Base-by-base conservation (phyloP, 2,329 filamentous ascomycete species). In the Aspergillus sp. region DNA sequence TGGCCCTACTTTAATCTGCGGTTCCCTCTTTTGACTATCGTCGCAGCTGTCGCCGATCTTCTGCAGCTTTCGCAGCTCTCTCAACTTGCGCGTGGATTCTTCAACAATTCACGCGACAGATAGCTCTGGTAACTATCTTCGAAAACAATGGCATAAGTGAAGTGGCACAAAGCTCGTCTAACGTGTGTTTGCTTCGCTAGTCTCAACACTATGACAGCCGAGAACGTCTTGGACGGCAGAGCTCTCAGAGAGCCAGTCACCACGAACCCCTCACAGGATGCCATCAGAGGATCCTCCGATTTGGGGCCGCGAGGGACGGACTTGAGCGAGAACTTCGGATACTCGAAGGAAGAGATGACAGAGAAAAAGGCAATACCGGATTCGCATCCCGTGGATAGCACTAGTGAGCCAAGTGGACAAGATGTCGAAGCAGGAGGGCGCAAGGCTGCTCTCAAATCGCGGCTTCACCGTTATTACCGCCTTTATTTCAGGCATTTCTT, bases 401-500 rank as follows among this genome's bases (percentile, higher is more conserved):
- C 27, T 47, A 58, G 51, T 17, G 47, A 51, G 30, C 52, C 46
- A n/a, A 51, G 51, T 52, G 56, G 41, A 4, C 56, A 48, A 22
- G 51, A 54, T 54, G 51, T 54, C 19, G 56, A 58, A 41, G 45
- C 51, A 46, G 51, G 37, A 19, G 41, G 22, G 17, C 56, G 49
- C 6, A 47, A 19, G 19, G 42, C 56, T 5, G 27, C 51, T 9
- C n/a, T 58, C 40, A 58, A 51, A 24, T 3, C 17, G 20, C 39
- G 40, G 15, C 24, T 24, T 54, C 68, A 63, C 6, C 70, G 66
- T 9, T 59, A 63, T 39, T 48, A 42, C 19, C 42, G 51, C 42
- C 54, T 42, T 13, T 58, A 62, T 40, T 22, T 57, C 17, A 72
- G 69, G 52, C 69, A 73, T 69, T 62, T 80, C 45, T 69, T 78